Evolutionary conservation across 495 filamentous ascomycete species (phyloP), one percentile per base, ranked within the genome.

Genomic region (Tuber aestivum): DNA sequence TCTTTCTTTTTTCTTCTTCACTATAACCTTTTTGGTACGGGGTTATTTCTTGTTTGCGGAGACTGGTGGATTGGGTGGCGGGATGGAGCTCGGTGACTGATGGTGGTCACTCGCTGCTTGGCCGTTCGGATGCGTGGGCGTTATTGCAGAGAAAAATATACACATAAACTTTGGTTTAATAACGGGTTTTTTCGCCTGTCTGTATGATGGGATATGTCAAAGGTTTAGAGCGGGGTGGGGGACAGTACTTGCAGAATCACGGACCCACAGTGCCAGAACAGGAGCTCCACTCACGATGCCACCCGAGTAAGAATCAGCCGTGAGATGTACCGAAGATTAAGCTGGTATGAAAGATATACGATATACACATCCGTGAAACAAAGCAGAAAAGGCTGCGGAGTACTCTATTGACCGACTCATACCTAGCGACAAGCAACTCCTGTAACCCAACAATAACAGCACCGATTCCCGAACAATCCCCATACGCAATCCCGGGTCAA

Each of bases 261-360:
- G 72, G 45, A 20, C n/a, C n/a, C 56, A 40, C 72, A 12, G n/a
- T 72, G 72, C 41, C 21, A 72, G 56, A 18, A 41, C 23, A n/a
- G 27, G 48, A 70, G 41, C 70, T 70, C 41, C 37, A 73, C 14
- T 27, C n/a, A 50, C 41, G 18, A 41, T 69, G 7, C 70, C 35
- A 12, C 12, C 12, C 12, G n/a, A 61, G 56, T 27, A 73, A 20
- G 72, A 41, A 27, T 27, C 61, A 41, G 41, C 41, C 21, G 38
- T 32, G 61, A 41, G 35, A 20, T 56, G 61, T 72, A 23, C 27
- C 23, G 41, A 32, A 70, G 69, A 35, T 38, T 8, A 23, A 41
- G 20, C 23, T 40, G 10, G 41, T n/a, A 38, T 70, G 37, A 72
- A 14, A n/a, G n/a, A 70, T 50, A 61, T 48, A 21, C 23, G 41